Conservation (phyloP, 306 rosid genomes). For the Datisca glomerata region DNA sequence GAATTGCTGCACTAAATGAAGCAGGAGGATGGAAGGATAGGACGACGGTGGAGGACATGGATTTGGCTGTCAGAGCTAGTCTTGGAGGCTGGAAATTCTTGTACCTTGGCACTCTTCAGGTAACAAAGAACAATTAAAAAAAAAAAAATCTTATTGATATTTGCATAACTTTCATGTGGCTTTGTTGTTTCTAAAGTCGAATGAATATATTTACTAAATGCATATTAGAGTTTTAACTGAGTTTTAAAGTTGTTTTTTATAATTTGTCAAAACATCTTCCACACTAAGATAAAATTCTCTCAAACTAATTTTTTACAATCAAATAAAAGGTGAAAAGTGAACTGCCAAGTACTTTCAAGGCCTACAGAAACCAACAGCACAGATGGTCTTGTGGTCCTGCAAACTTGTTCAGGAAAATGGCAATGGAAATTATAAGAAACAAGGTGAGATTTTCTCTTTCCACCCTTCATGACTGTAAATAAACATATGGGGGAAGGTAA, state of each 20-base stretch:
- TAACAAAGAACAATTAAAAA: too few species aligned
- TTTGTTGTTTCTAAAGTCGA: too few species aligned
- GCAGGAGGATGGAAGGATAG: constrained; percentile 64
- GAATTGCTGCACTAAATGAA: constrained; percentile 44
- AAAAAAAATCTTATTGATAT: too few species aligned
- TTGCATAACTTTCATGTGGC: too few species aligned
- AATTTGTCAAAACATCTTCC: not conserved
- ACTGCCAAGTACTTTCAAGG: constrained; percentile 50
- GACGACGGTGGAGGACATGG: constrained; percentile 69
- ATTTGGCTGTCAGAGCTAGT: constrained; percentile 51
- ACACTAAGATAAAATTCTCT: not conserved
- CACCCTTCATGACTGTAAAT: too few species aligned
- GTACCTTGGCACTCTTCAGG: constrained; percentile 33
- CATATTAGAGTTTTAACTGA: too few species aligned
- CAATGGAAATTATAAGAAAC: constrained; percentile 33
- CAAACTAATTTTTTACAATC: not conserved
- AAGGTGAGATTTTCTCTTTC: constrained; percentile 23
- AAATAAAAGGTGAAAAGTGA: constrained; percentile 39
- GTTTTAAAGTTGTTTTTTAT: not conserved
- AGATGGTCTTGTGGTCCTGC: constrained; percentile 68
- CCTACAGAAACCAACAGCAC: constrained; percentile 53
- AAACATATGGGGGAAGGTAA: too few species aligned
- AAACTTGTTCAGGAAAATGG: constrained; percentile 51
- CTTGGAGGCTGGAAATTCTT: constrained; percentile 65
- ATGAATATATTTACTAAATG: too few species aligned